Evolutionary conservation across 73 alveolate species (phyloP).

Genomic region (Halteria grandinella): DNA sequence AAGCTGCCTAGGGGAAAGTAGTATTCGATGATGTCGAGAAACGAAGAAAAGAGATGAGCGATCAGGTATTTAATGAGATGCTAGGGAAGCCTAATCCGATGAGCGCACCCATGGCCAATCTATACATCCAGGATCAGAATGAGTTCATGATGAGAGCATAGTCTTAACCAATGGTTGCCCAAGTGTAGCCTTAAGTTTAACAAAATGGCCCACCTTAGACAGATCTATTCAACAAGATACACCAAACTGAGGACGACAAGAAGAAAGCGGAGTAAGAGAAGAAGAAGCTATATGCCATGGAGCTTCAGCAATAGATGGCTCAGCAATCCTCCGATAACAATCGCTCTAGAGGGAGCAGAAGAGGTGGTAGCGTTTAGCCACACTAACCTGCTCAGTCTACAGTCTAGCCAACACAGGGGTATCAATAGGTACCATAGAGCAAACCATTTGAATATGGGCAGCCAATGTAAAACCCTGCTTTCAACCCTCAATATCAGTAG

Average conservation of each 20-base stretch:
- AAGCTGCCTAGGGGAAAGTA: no score
- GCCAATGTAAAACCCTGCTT: not conserved
- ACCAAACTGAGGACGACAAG: not conserved
- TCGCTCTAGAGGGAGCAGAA: not conserved
- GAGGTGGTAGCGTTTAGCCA: slow-evolving; percentile 48
- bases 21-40: no score
- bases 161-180: no score
- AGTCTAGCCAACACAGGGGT: not conserved
- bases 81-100: not conserved
- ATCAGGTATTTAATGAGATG: slow-evolving; percentile 20
- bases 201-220: no score
- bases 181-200: no score
- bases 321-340: not conserved
- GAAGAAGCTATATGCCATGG: slow-evolving; percentile 38
- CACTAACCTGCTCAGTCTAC: not conserved
- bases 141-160: not conserved
- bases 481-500: no score
- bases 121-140: not conserved
- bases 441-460: not conserved
- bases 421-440: not conserved
- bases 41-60: slow-evolving; percentile 42
- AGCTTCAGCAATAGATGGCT: slow-evolving; percentile 40
- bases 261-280: slow-evolving; percentile 19
- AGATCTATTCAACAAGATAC: not conserved
- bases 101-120: not conserved